phyloP scores from a whole-genome alignment of 2,329 filamentous ascomycete species.

The Colletotrichum paranaense region DNA sequence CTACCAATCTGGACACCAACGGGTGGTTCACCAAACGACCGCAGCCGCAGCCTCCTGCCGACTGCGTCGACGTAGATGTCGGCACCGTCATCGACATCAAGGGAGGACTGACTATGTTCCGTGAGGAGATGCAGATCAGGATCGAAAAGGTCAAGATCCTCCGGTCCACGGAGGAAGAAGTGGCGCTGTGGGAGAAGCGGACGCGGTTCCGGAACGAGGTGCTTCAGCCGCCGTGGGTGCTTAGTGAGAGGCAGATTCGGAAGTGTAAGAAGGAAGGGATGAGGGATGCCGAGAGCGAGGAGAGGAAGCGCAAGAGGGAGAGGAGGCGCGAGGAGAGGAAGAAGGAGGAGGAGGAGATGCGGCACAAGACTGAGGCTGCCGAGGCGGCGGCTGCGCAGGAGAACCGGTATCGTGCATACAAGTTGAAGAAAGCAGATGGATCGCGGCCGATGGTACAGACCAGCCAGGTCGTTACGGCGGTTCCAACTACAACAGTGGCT shows the following conservation, averaged over 20 bases:
- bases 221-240: constrained; percentile 65
- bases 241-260: constrained; percentile 60
- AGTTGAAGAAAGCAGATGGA: not conserved
- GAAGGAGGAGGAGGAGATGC: constrained; percentile 15
- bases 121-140: constrained; percentile 62
- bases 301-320: constrained; percentile 33
- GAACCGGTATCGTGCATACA: not conserved
- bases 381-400: not conserved
- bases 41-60: constrained; percentile 25
- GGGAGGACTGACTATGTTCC: constrained; percentile 60
- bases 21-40: constrained; percentile 6
- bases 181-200: constrained; percentile 69
- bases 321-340: constrained; percentile 7
- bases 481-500: not conserved
- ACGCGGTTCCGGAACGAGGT: constrained; percentile 60
- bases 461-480: no score
- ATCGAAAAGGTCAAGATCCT: constrained; percentile 62
- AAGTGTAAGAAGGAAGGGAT: constrained; percentile 53
- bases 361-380: not conserved
- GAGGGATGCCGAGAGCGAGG: constrained; percentile 47
- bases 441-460: not conserved
- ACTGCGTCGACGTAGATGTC: constrained; percentile 54
- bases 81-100: constrained; percentile 69
- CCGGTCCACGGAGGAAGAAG: constrained; percentile 65
- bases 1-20: not conserved